Base-by-base conservation (phyloP, 2,329 filamentous ascomycete genomes). In the Cercospora beticola region DNA sequence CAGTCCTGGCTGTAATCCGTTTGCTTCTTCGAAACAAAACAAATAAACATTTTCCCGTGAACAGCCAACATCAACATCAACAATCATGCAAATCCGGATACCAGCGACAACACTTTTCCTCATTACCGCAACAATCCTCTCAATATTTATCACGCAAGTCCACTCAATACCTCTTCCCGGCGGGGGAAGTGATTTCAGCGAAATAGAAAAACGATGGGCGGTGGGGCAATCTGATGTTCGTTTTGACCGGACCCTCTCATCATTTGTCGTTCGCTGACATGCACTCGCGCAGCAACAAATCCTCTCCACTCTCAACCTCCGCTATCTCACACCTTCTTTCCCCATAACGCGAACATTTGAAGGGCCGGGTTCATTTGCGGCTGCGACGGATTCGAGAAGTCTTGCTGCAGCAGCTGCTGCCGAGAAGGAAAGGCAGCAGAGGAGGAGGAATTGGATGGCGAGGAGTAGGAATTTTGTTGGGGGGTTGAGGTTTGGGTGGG, bases 251-350 rank as follows among this genome's bases (percentile, higher is more conserved):
- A 26, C 26, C 26, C 26, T 26, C 26, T 26, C 26, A 26, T 26
- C 26, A 26, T 26, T 26, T 26, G 26, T 26, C 26, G 26, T 26
- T 3, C 3, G 26, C 26, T 26, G 26, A 26, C 26, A 5, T 26
- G 26, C 26, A 26, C 26, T 30, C 28, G 5, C 7, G 30, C 33
- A 40, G 33, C 33, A 66, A 59, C 31, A 71, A 60, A 70, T 72
- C 62, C 70, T 71, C 65, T 58, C 59, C 65, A 68, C 64, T 21
- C 65, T 66, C 43, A 60, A 65, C 5, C 65, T 67, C 40, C 69
- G 69, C 43, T 67, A 71, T 49, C 65, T 71, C 57, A 71, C 71
- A 5, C 71, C 71, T 33, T 69, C 71, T 0, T 72, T 69, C 61
- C 67, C 70, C 2, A 62, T 71, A 4, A 60, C 46, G 14, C 67